Percentiles rank a stretch among this genome's conserved stretches.
These are phyloP conservation scores for Beauveria australis DNA, from an alignment of 2,329 filamentous ascomycete genomes.

Conservation along the genomic window DNA sequence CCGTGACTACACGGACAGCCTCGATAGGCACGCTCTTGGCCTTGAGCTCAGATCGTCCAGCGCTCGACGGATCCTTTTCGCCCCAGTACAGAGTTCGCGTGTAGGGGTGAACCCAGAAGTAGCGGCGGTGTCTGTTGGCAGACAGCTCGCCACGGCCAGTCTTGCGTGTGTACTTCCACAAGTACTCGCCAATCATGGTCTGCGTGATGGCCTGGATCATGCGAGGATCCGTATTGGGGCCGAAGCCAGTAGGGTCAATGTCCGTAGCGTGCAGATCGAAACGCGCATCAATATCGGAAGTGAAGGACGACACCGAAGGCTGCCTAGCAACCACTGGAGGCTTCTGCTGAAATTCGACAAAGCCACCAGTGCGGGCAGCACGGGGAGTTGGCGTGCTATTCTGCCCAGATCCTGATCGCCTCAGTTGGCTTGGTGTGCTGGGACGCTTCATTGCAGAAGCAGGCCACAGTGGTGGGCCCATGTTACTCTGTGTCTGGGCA, in stretches of 20 bases:
- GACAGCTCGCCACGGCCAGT: slow-evolving; percentile 84
- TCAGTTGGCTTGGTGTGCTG: slow-evolving; percentile 50
- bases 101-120: slow-evolving; percentile 99
- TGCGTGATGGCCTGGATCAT: slow-evolving; percentile 99
- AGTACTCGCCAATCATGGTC: slow-evolving; percentile 97
- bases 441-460: slow-evolving; percentile 63
- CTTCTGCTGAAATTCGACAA: slow-evolving; percentile 41
- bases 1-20: slow-evolving; percentile 80
- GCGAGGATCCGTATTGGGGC: slow-evolving; percentile 74
- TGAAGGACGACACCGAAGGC: slow-evolving; percentile 91
- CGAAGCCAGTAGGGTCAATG: slow-evolving; percentile 51
- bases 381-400: slow-evolving; percentile 53
- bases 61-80: slow-evolving; percentile 73
- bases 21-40: slow-evolving; percentile 92
- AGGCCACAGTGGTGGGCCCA: slow-evolving; percentile 80
- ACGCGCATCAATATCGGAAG: slow-evolving; percentile 82
- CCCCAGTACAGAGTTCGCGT: slow-evolving; percentile 97
- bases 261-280: slow-evolving; percentile 64
- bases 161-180: slow-evolving; percentile 98
- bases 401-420: slow-evolving; percentile 37
- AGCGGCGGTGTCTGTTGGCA: slow-evolving; percentile 80
- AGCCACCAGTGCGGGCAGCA: slow-evolving; percentile 36
- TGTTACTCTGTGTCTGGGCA: slow-evolving; percentile 40
- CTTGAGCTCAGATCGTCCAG: slow-evolving; percentile 65
- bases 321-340: slow-evolving; percentile 33